These are phyloP conservation scores for Pythium phragmitis DNA, from an alignment of 352 stramenopile genomes.

Conservation along the genomic window DNA sequence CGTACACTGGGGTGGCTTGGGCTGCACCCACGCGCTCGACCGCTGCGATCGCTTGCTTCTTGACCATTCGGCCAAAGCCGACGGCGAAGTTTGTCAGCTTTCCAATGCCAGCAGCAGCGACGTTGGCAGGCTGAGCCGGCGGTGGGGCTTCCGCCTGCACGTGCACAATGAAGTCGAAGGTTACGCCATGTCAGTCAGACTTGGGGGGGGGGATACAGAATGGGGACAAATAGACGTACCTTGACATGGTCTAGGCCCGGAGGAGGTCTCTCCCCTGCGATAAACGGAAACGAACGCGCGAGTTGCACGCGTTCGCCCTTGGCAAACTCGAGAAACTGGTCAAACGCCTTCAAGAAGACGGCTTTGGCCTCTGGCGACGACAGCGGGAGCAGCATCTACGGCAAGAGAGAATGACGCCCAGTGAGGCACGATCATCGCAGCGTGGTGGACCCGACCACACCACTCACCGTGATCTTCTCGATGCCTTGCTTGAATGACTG, in stretches of 20 bases:
- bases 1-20: constrained; percentile 48
- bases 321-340: constrained; percentile 51
- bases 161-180: no score
- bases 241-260: neutral
- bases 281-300: constrained; percentile 60
- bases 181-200: no score
- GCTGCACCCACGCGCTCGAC: constrained; percentile 74
- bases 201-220: no score
- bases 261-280: constrained; percentile 30
- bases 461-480: constrained; percentile 61
- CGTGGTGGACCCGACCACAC: no score
- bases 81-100: constrained; percentile 82
- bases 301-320: constrained; percentile 47
- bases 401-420: no score
- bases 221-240: neutral
- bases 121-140: constrained; percentile 19
- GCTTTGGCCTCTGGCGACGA: constrained; percentile 44
- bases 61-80: constrained; percentile 81
- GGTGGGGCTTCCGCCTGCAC: neutral
- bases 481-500: constrained; percentile 66
- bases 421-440: no score
- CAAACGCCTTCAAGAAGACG: constrained; percentile 55
- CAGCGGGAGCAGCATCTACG: constrained; percentile 56
- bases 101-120: constrained; percentile 42
- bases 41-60: constrained; percentile 81